Evolutionary conservation across 225 moss, liverwort and hornwort species (phyloP).

Genomic region (Pseudoscleropodium purum): DNA sequence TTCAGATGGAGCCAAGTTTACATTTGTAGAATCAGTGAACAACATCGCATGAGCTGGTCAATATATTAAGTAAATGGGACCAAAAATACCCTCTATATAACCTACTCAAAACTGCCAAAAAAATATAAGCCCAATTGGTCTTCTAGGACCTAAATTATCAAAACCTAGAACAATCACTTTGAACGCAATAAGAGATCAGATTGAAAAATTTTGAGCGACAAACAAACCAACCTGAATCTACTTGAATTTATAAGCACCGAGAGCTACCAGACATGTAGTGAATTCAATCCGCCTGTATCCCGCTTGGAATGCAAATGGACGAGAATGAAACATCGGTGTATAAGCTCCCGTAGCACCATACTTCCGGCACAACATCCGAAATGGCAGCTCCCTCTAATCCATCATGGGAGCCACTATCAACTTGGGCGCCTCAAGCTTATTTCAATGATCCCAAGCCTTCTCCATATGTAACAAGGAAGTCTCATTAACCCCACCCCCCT

Average conservation of each 20-base stretch:
- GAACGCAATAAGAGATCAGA: background rate
- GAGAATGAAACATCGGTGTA: conserved; percentile 84
- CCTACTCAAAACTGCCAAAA: background rate
- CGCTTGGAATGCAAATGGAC: conserved; percentile 59
- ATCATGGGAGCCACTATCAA: conserved; percentile 97
- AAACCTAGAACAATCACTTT: background rate
- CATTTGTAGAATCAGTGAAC: background rate
- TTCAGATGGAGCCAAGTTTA: background rate
- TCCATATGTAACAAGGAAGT: conserved; percentile 9
- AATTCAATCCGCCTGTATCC: conserved; percentile 81
- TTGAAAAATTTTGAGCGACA: background rate
- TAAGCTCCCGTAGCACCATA: conserved; percentile 92
- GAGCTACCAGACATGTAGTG: conserved; percentile 67
- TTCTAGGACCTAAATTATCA: background rate
- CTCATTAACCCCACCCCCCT: background rate
- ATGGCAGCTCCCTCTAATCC: conserved; percentile 94
- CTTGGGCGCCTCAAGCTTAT: conserved; percentile 64
- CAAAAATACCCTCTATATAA: background rate
- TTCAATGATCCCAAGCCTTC: conserved; percentile 91
- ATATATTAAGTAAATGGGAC: background rate
- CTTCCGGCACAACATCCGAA: conserved; percentile 90
- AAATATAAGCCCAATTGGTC: background rate
- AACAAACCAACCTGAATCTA: background rate
- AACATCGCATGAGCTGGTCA: background rate
- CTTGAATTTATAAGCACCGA: background rate